These are phyloP conservation scores for Boletus barrowsii DNA, from an alignment of 768 basidiomycete genomes.

Conservation along the genomic window DNA sequence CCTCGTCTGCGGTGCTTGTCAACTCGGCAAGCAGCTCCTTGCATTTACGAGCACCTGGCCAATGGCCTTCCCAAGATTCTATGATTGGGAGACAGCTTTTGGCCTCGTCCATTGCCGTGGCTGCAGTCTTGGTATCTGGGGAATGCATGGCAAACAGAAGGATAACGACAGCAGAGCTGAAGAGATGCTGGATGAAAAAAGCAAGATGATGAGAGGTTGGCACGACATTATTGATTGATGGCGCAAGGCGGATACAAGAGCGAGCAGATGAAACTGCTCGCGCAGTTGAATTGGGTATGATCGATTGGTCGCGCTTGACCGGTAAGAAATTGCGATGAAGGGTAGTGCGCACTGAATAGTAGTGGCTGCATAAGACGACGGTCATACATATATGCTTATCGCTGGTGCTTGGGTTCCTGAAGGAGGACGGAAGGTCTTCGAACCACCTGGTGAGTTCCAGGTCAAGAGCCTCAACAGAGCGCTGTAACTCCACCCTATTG, in stretches of 20 bases:
- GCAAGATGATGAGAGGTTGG: slow-evolving; percentile 85
- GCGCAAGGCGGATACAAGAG: slow-evolving; percentile 80
- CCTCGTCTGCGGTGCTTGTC: slow-evolving; percentile 65
- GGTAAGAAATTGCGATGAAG: slow-evolving; percentile 87
- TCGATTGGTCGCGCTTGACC: slow-evolving; percentile 66
- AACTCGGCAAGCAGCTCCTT: slow-evolving; percentile 75
- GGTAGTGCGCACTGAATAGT: slow-evolving; percentile 83
- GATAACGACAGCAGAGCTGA: slow-evolving; percentile 85
- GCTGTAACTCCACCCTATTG: slow-evolving; percentile 72
- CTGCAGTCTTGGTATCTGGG: slow-evolving; percentile 58
- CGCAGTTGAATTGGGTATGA: slow-evolving; percentile 66
- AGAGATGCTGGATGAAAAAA: slow-evolving; percentile 86
- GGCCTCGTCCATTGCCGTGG: slow-evolving; percentile 79
- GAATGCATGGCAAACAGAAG: slow-evolving; percentile 85
- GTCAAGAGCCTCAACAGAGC: slow-evolving; percentile 75
- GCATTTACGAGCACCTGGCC: slow-evolving; percentile 88
- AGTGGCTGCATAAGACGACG: slow-evolving; percentile 82
- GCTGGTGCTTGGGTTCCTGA: slow-evolving; percentile 71
- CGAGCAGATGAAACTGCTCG: slow-evolving; percentile 85
- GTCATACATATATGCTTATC: slow-evolving; percentile 85
- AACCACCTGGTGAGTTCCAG: slow-evolving; percentile 79
- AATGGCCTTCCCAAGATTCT: slow-evolving; percentile 79
- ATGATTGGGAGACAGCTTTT: slow-evolving; percentile 67
- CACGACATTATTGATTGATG: slow-evolving; percentile 79
- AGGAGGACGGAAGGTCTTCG: slow-evolving; percentile 67